These are phyloP conservation scores for Sporodiniella umbellata DNA, from an alignment of 371 early-diverging fungal species.

Conservation along the genomic window DNA sequence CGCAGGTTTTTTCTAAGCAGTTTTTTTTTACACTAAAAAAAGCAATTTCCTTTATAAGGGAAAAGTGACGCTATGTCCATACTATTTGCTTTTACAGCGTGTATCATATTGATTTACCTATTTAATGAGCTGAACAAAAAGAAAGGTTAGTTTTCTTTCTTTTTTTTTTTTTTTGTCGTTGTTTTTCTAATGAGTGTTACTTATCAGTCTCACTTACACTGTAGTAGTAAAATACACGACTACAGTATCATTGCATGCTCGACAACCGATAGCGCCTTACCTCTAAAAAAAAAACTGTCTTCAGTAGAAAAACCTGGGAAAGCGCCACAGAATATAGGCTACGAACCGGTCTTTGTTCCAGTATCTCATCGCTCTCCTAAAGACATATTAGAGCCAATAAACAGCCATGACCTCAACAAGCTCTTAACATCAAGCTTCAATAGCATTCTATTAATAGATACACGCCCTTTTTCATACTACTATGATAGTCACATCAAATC, in stretches of 20 bases:
- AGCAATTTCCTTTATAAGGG: neutral
- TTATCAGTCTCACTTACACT: constrained; percentile 21
- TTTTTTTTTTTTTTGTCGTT: neutral
- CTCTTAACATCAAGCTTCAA: neutral
- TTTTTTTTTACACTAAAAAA: neutral
- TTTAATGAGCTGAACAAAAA: neutral
- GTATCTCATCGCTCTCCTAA: neutral
- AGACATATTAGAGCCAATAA: constrained; percentile 10
- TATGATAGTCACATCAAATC: constrained; percentile 28
- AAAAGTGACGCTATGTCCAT: neutral
- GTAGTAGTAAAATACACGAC: neutral
- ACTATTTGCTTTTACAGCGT: neutral
- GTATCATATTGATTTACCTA: neutral
- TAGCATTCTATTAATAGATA: constrained; percentile 41
- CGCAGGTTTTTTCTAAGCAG: no score
- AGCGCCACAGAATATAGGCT: constrained; percentile 9
- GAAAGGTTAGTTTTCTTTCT: neutral
- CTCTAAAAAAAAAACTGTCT: constrained; percentile 1
- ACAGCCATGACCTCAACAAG: constrained; percentile 3
- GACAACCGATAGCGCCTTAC: constrained; percentile 1
- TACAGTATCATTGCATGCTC: neutral
- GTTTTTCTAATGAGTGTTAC: constrained; percentile 16
- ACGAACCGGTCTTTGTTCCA: neutral
- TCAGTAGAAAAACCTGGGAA: constrained; percentile 17
- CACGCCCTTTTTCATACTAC: constrained; percentile 37